Conservation (phyloP, 2,329 filamentous ascomycete genomes). For the Diaporthe nobilis region DNA sequence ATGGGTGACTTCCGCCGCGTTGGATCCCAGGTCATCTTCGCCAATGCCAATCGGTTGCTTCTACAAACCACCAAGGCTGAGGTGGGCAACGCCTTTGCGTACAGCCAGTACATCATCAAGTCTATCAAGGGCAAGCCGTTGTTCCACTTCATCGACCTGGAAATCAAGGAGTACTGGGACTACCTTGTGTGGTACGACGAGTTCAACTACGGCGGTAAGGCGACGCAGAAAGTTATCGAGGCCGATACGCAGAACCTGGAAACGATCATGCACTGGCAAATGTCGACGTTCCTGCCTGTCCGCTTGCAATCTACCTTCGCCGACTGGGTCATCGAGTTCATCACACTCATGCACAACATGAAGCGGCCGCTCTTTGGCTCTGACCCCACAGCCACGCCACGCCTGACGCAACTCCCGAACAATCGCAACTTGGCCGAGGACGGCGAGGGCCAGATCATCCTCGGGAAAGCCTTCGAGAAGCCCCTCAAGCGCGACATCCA, state of each 20-base stretch:
- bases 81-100: conserved; percentile 96
- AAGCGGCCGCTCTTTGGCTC: conserved; percentile 76
- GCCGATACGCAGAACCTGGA: conserved; percentile 81
- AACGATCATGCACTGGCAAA: conserved; percentile 98
- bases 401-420: conserved; percentile 71
- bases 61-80: conserved; percentile 97
- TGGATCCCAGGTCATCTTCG: conserved; percentile 96
- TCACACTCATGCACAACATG: conserved; percentile 90
- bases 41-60: conserved; percentile 88
- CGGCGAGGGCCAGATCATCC: conserved; percentile 74
- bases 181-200: conserved; percentile 99
- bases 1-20: conserved; percentile 97
- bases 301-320: conserved; percentile 88
- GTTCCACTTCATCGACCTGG: conserved; percentile 96
- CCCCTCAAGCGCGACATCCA: conserved; percentile 91
- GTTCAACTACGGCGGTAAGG: conserved; percentile 98
- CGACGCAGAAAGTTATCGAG: conserved; percentile 85
- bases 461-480: conserved; percentile 88
- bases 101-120: conserved; percentile 97
- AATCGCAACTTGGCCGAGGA: conserved; percentile 70
- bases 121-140: conserved; percentile 95
- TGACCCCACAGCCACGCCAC: conserved; percentile 65
- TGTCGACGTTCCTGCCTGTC: conserved; percentile 87
- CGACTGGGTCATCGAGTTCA: conserved; percentile 94
- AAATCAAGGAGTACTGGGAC: conserved; percentile 99